Evolutionary conservation across 257 asterid species (phyloP).

Genomic region (Primulina tabacum): DNA sequence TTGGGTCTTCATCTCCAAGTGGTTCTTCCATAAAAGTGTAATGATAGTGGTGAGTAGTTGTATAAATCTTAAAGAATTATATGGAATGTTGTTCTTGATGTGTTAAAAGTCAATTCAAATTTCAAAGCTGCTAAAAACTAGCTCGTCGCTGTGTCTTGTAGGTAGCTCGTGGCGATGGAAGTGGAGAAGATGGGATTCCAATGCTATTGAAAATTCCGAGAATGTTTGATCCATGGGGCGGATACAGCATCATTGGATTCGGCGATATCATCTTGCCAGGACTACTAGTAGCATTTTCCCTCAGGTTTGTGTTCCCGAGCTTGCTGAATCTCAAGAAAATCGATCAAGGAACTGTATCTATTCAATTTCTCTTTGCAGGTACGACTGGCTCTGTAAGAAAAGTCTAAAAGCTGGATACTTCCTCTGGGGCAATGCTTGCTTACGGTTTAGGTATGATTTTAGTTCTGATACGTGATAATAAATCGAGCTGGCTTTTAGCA

Average conservation of each 20-base stretch:
- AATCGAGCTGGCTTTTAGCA: background rate
- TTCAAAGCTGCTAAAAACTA: constrained; percentile 2
- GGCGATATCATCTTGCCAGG: constrained; percentile 94
- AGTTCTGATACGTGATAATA: background rate
- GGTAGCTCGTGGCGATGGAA: constrained; percentile 97
- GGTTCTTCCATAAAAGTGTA: constrained; percentile 94
- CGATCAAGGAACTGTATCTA: background rate
- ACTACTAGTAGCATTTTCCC: constrained; percentile 61
- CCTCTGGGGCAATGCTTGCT: constrained; percentile 87
- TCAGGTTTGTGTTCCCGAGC: constrained; percentile 34
- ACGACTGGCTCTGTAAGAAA: constrained; percentile 88
- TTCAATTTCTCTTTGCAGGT: constrained; percentile 43
- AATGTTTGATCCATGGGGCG: constrained; percentile 95
- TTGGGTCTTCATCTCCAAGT: constrained; percentile 92
- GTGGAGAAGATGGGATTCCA: constrained; percentile 96
- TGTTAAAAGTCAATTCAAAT: background rate
- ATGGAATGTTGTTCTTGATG: background rate
- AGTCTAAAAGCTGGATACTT: constrained; percentile 77
- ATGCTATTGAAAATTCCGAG: constrained; percentile 91
- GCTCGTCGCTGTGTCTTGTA: constrained; percentile 25
- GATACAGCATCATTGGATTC: constrained; percentile 87
- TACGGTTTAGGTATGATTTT: constrained; percentile 69
- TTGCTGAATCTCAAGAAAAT: background rate
- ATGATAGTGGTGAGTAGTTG: constrained; percentile 84
- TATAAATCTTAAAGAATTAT: background rate